Conservation (phyloP, 345 rosid genomes). For the Eucalyptus regnans region DNA sequence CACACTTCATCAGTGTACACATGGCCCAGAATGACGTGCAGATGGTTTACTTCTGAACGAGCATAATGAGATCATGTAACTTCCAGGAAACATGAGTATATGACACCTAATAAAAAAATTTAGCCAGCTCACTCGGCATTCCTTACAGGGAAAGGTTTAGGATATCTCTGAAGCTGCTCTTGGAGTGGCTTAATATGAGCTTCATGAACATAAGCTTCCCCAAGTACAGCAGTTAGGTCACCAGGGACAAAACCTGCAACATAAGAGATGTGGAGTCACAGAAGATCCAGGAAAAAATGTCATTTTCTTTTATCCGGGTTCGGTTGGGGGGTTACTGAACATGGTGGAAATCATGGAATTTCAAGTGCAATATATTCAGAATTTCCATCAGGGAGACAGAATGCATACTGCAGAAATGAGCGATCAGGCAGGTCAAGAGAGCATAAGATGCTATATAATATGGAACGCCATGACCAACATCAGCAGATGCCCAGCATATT, state of each 20-base stretch:
- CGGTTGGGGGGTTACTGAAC: not conserved
- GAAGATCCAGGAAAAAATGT: not conserved
- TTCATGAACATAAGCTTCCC: slow-evolving; percentile 24
- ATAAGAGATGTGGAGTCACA: not conserved
- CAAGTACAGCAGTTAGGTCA: slow-evolving; percentile 20
- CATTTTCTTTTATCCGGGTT: not conserved
- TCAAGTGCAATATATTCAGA: not conserved
- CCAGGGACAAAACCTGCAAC: slow-evolving; percentile 26
- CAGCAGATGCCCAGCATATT: slow-evolving; percentile 31
- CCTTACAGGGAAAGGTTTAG: slow-evolving; percentile 32
- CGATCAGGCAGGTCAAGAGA: slow-evolving; percentile 24
- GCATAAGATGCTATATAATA: slow-evolving; percentile 32
- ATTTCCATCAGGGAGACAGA: not conserved
- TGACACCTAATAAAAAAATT: not conserved
- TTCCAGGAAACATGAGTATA: not conserved
- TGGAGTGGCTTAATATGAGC: slow-evolving; percentile 21
- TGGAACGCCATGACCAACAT: slow-evolving; percentile 28
- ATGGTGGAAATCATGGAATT: not conserved
- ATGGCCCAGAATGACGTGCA: not conserved
- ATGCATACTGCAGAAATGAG: slow-evolving; percentile 36
- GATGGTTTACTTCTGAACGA: not conserved
- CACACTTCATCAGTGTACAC: not conserved
- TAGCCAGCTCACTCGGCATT: not conserved
- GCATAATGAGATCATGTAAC: not conserved
- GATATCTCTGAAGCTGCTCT: slow-evolving; percentile 25